Base-by-base conservation (phyloP, 2,329 filamentous ascomycete species). In the Elsinoe perseae region DNA sequence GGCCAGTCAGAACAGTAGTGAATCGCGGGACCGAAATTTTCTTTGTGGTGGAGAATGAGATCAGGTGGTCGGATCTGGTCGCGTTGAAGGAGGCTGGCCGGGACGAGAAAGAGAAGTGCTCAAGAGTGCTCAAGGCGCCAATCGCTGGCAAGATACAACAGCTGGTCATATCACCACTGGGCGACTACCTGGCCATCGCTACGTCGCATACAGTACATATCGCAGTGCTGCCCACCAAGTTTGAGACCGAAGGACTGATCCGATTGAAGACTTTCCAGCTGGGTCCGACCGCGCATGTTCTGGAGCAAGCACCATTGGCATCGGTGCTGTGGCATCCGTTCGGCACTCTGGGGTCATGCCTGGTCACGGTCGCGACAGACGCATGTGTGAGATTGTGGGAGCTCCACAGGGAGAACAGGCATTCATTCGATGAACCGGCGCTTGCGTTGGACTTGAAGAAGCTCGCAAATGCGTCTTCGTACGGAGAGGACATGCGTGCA, bases 291-390 rank as follows among this genome's bases (percentile, higher is more conserved):
- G 90, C 87, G 2, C 92, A 97, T 70, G 89, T 96, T 50, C 85
- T 91, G 50, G 89, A 92, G 46, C 85, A 90, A 62, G 82, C 89
- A 6, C 82, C 88, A 1, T 78, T 98, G 57, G 84, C 85, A 20
- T 89, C 89, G 1, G 87, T 85, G 3, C 65, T 96, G 57, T 98
- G 93, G 92, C 93, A 98, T 72, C 93, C 93, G 1, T 76, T 97
- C 0, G 91, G 91, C 1, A 84, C 92, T 9, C 82, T 86, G 59
- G 87, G 87, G 28, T 84, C 83, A 20, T 90, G 88, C 56, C 74
- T 98, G 28, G 86, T 97, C 18, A 97, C 93, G 0, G 80, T 96
- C 40, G 95, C 93, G 1, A 82, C 83, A 54, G 90, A 96, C 68
- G 89, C 91, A 5, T 84, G 91, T 34, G 87, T 97, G 3, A 83